Evolutionary conservation across 2,329 filamentous ascomycete species (phyloP).

Genomic region (Microdochium nivale): DNA sequence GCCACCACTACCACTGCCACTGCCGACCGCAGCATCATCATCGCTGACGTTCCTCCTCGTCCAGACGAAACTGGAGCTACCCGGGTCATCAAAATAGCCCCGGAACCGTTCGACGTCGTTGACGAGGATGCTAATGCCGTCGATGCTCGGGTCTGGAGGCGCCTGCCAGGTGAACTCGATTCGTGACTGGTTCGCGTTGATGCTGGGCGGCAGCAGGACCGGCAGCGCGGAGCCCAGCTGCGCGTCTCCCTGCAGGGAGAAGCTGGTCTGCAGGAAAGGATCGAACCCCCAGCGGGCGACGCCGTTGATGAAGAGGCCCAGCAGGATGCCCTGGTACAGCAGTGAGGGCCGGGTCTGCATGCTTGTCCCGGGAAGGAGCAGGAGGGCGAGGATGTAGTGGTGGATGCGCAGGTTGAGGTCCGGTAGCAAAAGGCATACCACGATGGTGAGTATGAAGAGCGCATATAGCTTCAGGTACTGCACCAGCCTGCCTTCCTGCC

Average conservation of each 20-base stretch:
- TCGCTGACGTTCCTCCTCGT: constrained; percentile 24
- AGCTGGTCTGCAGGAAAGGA: constrained; percentile 74
- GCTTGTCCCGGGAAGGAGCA: constrained; percentile 79
- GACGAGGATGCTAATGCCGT: constrained; percentile 72
- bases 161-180: constrained; percentile 53
- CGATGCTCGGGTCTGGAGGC: constrained; percentile 44
- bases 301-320: constrained; percentile 91
- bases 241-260: constrained; percentile 60
- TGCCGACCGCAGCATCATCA: constrained; percentile 19
- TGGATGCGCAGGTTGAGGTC: constrained; percentile 80
- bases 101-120: constrained; percentile 79
- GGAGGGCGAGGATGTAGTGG: constrained; percentile 83
- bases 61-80: constrained; percentile 49
- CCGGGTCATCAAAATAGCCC: constrained; percentile 56
- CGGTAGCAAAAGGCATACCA: constrained; percentile 65
- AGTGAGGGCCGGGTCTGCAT: constrained; percentile 81
- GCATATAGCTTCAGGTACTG: constrained; percentile 72
- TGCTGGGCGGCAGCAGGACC: constrained; percentile 35
- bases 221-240: constrained; percentile 56
- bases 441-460: constrained; percentile 55
- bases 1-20: neutral
- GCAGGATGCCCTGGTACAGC: constrained; percentile 79
- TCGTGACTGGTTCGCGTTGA: constrained; percentile 46
- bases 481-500: constrained; percentile 72
- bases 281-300: constrained; percentile 93